Evolutionary conservation across 768 basidiomycete genomes (phyloP), one percentile per base, ranked within the genome.

Genomic region (Suillus fuscotomentosus): DNA sequence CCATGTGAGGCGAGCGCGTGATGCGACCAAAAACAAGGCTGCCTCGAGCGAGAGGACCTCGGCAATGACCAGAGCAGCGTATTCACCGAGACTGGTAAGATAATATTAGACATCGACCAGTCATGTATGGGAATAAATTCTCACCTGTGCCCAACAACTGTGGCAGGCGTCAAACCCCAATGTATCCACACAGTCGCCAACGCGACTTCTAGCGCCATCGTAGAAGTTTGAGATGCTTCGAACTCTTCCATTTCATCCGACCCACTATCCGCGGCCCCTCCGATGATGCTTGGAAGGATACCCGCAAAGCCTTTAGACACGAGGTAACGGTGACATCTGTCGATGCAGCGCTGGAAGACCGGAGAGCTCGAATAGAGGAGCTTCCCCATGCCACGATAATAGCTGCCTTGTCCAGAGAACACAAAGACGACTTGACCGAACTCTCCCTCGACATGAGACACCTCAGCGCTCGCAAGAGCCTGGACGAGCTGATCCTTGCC

Each of bases 361-460:
- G 79, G 66, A 8, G 79, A 81, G 1, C 79, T 79, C 45, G 69
- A 70, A 63, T 92, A 92, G 17, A 92, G 80, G 0, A 74, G 71
- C 38, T 74, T 64, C 0, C 87, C 90, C 89, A 91, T 91, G 7
- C 85, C 83, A 20, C 78, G 70, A 75, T 88, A 88, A 66, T 91
- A 89, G 39, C 83, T 78, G 45, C 90, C 91, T 70, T 91, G 88
- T 9, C 91, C 91, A 20, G 90, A 87, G 72, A 90, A 91, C 4
- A 91, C 86, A 68, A 92, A 90, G 6, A 85, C 80, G 1, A 83
- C 79, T 4, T 77, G 75, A n/a, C 69, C 70, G 13, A 71, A 66
- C 1, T 63, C 39, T 17, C 74, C 68, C n/a, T 70, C 65, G 27
- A 74, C 70, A 48, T 78, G 72, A 22, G 76, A 70, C 27, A 79